Base-by-base conservation (phyloP, 1,139 yeast genomes). In the Blastobotrys illinoisensis region DNA sequence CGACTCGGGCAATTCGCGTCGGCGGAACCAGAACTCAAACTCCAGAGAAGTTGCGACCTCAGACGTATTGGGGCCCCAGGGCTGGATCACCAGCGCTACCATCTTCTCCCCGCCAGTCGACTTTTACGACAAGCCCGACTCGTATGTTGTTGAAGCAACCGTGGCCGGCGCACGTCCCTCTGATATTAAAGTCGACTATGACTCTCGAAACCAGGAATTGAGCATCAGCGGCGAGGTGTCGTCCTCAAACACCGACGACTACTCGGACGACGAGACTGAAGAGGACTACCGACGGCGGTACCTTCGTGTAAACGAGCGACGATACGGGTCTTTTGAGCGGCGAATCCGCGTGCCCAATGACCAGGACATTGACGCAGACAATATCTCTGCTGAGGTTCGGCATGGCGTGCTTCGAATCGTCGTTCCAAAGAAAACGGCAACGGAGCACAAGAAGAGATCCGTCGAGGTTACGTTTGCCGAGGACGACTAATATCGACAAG, bases 111-210 rank as follows among this genome's bases (percentile, higher is more conserved):
- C 85, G n/a, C 77, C 79, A 52, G 69, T 80, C 7, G 82, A 81
- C 60, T 75, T 81, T 16, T 80, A 79, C 60, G 82, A 80, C 55
- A 69, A 73, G 45, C 72, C 73, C 4, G 71, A 71, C 9, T 67
- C 72, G 16, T 81, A 79, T 59, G 63, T 72, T 16, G 74, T 80
- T 13, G 76, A 76, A 1, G 66, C 79, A 7, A 76, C 83, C 4
- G 67, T 81, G 14, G 81, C 85, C 5, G 86, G 86, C 49, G 82
- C 82, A 7, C 69, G 73, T 32, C 75, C 79, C 28, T 73, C 73
- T 50, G 73, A 78, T n/a, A 75, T 81, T 58, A 77, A 75, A 49
- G 75, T 81, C 51, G 82, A 81, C 63, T 81, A 73, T 68, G 84
- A 80, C 63, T 81, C 83, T 2, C 28, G n/a, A 1, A 50, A 44